phyloP scores from a whole-genome alignment of 352 stramenopile genomes.

The Globisporangium cystogenes region DNA sequence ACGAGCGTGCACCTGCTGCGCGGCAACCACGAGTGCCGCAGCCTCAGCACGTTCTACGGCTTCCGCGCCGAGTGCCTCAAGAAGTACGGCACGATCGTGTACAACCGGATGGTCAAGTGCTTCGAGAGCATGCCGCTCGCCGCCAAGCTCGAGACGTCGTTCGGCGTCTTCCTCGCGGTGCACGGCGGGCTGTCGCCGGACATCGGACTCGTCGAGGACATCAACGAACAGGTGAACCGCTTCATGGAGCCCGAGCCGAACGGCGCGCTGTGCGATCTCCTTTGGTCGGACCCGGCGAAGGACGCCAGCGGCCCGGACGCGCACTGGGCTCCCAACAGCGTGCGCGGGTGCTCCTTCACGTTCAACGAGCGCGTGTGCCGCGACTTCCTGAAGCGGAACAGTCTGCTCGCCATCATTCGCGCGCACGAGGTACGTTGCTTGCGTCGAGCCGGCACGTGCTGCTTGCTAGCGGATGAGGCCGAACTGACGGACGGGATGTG shows the following conservation, averaged over 20 bases:
- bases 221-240: slow-evolving; percentile 64
- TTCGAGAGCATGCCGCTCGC: slow-evolving; percentile 80
- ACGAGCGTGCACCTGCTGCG: slow-evolving; percentile 98
- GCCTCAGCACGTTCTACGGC: slow-evolving; percentile 99
- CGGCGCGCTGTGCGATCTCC: slow-evolving; percentile 97
- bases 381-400: slow-evolving; percentile 61
- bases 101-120: slow-evolving; percentile 80
- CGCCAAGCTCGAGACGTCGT: slow-evolving; percentile 50
- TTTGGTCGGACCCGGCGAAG: slow-evolving; percentile 99
- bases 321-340: slow-evolving; percentile 53
- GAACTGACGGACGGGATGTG: background rate
- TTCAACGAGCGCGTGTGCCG: slow-evolving; percentile 65
- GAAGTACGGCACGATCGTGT: slow-evolving; percentile 74
- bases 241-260: slow-evolving; percentile 76
- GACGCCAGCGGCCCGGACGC: slow-evolving; percentile 26
- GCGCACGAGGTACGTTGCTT: slow-evolving; percentile 49
- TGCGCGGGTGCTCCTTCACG: slow-evolving; percentile 78
- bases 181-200: slow-evolving; percentile 74
- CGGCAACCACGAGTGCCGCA: slow-evolving; percentile 98
- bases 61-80: slow-evolving; percentile 98
- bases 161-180: slow-evolving; percentile 59
- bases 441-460: background rate
- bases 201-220: slow-evolving; percentile 66
- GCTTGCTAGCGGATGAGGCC: background rate
- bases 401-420: slow-evolving; percentile 64